These are phyloP conservation scores for Ulmus americana DNA, from an alignment of 331 rosid species.

Conservation along the genomic window DNA sequence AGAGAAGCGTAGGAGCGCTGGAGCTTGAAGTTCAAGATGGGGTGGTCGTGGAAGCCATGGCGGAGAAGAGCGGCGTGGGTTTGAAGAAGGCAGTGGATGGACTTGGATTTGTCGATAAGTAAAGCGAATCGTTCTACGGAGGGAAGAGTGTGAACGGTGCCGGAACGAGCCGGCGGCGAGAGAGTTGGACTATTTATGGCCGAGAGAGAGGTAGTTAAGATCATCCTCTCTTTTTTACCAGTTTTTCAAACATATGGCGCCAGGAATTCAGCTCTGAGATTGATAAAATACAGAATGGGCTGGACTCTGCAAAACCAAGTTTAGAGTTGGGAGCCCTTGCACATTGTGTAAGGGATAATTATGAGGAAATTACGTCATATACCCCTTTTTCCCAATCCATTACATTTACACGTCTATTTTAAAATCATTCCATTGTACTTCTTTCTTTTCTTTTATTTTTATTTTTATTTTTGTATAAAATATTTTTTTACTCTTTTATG, in stretches of 20 bases:
- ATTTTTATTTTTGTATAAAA: no score
- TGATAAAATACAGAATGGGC: no score
- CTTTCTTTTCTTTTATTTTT: no score
- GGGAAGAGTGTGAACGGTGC: constrained; percentile 18
- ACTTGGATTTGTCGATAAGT: constrained; percentile 54
- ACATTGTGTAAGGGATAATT: no score
- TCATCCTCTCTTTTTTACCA: constrained; percentile 30
- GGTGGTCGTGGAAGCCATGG: constrained; percentile 46
- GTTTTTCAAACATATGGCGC: constrained; percentile 19
- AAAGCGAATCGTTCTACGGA: constrained; percentile 36
- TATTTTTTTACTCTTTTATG: no score
- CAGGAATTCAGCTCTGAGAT: background rate
- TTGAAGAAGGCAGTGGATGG: constrained; percentile 50
- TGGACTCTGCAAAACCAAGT: no score
- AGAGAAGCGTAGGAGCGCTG: constrained; percentile 71
- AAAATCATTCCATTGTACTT: no score
- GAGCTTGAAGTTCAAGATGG: constrained; percentile 71
- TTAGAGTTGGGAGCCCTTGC: no score
- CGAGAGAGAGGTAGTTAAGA: constrained; percentile 23
- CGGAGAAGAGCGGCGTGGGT: constrained; percentile 67
- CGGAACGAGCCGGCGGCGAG: constrained; percentile 14
- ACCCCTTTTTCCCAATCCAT: no score
- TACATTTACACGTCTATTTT: no score
- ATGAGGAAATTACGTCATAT: no score
- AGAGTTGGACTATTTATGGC: constrained; percentile 1